A percentile compares a stretch with the other conserved stretches of the same genome.
Evolutionary conservation across 116 monocot species (phyloP).

Genomic region (Dioscorea cayenensis): DNA sequence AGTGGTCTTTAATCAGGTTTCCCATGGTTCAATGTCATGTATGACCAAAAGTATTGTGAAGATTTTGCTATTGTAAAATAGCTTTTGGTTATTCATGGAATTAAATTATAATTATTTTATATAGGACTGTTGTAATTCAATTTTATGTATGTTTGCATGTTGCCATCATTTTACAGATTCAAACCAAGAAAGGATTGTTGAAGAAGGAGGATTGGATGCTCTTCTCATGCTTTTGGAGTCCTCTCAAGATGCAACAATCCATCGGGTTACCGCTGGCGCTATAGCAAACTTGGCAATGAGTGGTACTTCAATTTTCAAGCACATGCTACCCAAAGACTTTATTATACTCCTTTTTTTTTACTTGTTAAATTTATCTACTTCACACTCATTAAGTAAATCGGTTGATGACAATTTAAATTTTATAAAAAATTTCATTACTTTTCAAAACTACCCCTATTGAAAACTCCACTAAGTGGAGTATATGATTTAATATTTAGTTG

Average conservation of each 20-base stretch:
- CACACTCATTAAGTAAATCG: too few species aligned
- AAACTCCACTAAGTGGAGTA: too few species aligned
- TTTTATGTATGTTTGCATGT: background rate
- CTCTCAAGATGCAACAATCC: slow-evolving; percentile 56
- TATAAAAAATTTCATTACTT: too few species aligned
- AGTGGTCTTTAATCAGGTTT: too few species aligned
- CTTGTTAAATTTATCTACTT: too few species aligned
- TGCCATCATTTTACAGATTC: slow-evolving; percentile 35
- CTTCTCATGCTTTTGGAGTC: slow-evolving; percentile 60
- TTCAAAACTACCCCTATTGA: too few species aligned
- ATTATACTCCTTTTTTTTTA: too few species aligned
- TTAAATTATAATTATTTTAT: background rate
- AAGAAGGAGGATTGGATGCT: slow-evolving; percentile 71
- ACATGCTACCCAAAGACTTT: background rate
- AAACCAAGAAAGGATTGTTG: slow-evolving; percentile 79
- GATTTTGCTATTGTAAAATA: background rate
- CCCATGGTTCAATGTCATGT: background rate
- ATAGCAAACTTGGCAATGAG: slow-evolving; percentile 91
- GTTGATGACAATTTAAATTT: too few species aligned
- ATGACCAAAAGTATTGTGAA: background rate
- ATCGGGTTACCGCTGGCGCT: slow-evolving; percentile 62
- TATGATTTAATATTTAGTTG: too few species aligned
- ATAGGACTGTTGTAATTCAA: background rate
- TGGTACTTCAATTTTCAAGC: slow-evolving; percentile 24
- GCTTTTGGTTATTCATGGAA: background rate